These are phyloP conservation scores for Curvularia sp. DNA, from an alignment of 2,329 filamentous ascomycete species.

Conservation along the genomic window DNA sequence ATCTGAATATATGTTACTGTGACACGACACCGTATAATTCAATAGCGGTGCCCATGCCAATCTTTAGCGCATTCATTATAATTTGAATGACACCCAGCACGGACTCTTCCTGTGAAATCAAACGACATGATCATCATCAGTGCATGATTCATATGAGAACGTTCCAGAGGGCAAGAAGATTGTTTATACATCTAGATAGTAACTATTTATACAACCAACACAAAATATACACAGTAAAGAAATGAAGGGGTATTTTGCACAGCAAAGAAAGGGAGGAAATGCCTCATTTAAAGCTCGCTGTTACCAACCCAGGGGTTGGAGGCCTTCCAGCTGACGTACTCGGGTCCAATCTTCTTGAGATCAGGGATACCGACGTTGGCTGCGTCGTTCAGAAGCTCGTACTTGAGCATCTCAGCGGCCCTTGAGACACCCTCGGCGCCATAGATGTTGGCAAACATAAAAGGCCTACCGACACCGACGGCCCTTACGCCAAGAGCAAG, in stretches of 20 bases:
- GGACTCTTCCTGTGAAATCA: background rate
- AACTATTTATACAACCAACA: background rate
- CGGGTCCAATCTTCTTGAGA: conserved; percentile 38
- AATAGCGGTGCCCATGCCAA: background rate
- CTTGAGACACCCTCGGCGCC: conserved; percentile 68
- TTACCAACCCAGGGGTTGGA: conserved; percentile 24
- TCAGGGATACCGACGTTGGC: conserved; percentile 44
- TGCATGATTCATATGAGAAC: background rate
- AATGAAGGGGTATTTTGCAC: background rate
- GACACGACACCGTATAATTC: too few relatives aligned
- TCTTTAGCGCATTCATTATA: background rate
- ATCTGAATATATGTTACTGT: too few relatives aligned
- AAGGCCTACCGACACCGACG: conserved; percentile 57
- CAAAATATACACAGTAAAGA: conserved; percentile 6
- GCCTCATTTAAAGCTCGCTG: background rate
- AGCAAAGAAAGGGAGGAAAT: background rate
- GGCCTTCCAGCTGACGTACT: conserved; percentile 34
- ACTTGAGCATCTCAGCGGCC: conserved; percentile 59
- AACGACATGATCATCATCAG: background rate
- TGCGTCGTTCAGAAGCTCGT: conserved; percentile 54
- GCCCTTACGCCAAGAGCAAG: conserved; percentile 50
- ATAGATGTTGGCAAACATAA: conserved; percentile 62
- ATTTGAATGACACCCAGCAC: background rate
- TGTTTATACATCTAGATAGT: background rate
- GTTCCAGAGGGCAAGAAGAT: background rate